Evolutionary conservation across 305 asterid species (phyloP).

Genomic region (Fraxinus dipetala): DNA sequence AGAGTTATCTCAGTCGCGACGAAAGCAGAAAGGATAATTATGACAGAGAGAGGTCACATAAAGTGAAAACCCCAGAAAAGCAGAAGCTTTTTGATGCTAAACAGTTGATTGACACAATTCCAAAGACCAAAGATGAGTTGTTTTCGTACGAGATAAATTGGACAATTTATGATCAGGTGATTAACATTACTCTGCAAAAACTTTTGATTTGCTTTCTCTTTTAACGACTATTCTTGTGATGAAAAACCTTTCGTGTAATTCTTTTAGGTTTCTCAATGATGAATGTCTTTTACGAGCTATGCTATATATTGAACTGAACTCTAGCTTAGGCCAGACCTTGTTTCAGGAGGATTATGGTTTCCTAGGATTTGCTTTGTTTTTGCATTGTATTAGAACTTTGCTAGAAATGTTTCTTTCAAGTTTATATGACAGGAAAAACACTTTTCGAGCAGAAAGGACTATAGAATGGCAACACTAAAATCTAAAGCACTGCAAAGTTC

Average conservation of each 20-base stretch:
- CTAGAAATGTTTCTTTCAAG: not conserved
- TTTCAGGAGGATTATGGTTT: not conserved
- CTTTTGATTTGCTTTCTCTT: slow-evolving; percentile 6
- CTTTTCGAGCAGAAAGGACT: not conserved
- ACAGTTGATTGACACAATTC: slow-evolving; percentile 93
- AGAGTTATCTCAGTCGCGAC: slow-evolving; percentile 43
- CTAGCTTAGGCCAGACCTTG: not conserved
- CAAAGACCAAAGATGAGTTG: slow-evolving; percentile 94
- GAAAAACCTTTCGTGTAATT: not conserved
- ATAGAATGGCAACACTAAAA: not conserved
- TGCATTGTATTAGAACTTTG: not conserved
- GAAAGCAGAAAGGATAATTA: slow-evolving; percentile 57
- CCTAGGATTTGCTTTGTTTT: not conserved
- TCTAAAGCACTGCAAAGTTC: not conserved
- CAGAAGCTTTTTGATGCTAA: slow-evolving; percentile 91
- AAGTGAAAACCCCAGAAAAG: slow-evolving; percentile 62
- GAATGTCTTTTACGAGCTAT: not conserved
- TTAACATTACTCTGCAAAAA: slow-evolving; percentile 21
- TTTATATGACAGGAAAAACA: not conserved
- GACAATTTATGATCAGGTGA: slow-evolving; percentile 83
- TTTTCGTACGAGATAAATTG: slow-evolving; percentile 89
- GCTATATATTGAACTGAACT: not conserved
- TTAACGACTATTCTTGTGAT: slow-evolving; percentile 1
- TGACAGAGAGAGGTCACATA: slow-evolving; percentile 61
- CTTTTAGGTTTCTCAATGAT: not conserved